Evolutionary conservation across 768 basidiomycete species (phyloP).

Genomic region (Chalciporus pseudorubinellus): DNA sequence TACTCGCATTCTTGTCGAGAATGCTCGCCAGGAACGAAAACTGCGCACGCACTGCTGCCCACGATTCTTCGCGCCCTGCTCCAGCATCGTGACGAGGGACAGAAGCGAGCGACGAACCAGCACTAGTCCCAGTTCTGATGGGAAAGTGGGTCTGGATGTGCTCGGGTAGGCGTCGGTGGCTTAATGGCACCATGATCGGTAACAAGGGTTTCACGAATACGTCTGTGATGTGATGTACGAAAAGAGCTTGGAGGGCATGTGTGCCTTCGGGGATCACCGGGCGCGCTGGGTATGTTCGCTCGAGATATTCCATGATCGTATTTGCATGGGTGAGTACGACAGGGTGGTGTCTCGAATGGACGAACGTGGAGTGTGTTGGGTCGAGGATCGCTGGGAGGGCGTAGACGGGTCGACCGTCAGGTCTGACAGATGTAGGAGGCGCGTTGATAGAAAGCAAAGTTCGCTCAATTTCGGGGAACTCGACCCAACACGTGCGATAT

Average conservation of each 20-base stretch:
- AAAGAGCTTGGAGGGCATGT: constrained; percentile 63
- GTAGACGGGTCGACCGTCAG: constrained; percentile 62
- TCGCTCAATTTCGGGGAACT: constrained; percentile 65
- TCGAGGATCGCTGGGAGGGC: constrained; percentile 71
- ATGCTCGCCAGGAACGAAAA: constrained; percentile 63
- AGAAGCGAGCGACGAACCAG: no score
- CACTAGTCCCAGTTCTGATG: constrained; percentile 12
- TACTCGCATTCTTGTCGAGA: constrained; percentile 61
- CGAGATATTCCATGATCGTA: constrained; percentile 70
- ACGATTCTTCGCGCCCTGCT: constrained; percentile 59
- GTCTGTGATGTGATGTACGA: constrained; percentile 69
- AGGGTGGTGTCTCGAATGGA: constrained; percentile 42
- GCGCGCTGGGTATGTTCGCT: constrained; percentile 63
- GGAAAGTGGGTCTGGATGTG: constrained; percentile 52
- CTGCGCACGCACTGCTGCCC: constrained; percentile 62
- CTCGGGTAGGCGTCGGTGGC: constrained; percentile 57
- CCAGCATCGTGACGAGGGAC: constrained; percentile 23
- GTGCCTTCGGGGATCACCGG: constrained; percentile 71
- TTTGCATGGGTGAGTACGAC: constrained; percentile 57
- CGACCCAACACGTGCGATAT: constrained; percentile 69
- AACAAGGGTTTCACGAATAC: constrained; percentile 63
- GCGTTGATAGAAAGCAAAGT: constrained; percentile 59
- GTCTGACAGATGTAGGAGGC: constrained; percentile 49
- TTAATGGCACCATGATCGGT: constrained; percentile 67
- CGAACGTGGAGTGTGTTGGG: constrained; percentile 27